Evolutionary conservation across 2,329 filamentous ascomycete species (phyloP), one percentile per base, ranked within the genome.

Genomic region (Leptographium flavum): DNA sequence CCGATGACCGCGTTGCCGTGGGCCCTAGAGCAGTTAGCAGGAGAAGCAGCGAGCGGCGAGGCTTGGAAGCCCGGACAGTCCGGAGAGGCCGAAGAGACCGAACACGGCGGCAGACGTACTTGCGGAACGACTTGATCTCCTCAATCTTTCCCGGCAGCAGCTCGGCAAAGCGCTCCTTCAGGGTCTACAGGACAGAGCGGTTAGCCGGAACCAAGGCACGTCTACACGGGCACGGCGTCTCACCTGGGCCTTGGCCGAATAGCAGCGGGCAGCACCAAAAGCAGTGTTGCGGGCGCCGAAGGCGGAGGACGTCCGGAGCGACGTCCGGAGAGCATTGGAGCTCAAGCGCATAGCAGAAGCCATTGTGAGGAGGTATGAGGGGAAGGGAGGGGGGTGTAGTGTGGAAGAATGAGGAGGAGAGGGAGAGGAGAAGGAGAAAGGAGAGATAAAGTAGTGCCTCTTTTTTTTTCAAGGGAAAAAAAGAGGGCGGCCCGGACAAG

Each of bases 111-210:
- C 23, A 19, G 15, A 69, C 82, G 65, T 74, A 94, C 87, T 95
- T 95, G 68, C 87, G 80, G 61, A 98, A 81, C 68, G 87, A 81
- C 86, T 98, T 98, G 75, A 98, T 87, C 79, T 96, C 86, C 73
- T 98, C 92, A 63, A 95, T 83, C 79, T 96, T 93, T 66, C 81
- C 87, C 58, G 92, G 92, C 52, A 98, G 76, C 62, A 90, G 83
- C 67, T 92, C 88, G 64, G 90, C 90, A 67, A 98, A 96, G 63
- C 87, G 90, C 67, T 98, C 92, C 76, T 98, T 98, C 64, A 98
- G 72, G 57, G 87, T 87, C 92, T 98, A 52, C 31, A 25, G 40
- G 28, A 2, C 11, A 3, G 3, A 23, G 14, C 36, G 14, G 17
- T n/a, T 19, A 28, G 25, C 53, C 46, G 49, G 40, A 38, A 32